Evolutionary conservation across 768 basidiomycete species (phyloP), one percentile per base, ranked within the genome.

Genomic region (Lactifluus subvellereus): DNA sequence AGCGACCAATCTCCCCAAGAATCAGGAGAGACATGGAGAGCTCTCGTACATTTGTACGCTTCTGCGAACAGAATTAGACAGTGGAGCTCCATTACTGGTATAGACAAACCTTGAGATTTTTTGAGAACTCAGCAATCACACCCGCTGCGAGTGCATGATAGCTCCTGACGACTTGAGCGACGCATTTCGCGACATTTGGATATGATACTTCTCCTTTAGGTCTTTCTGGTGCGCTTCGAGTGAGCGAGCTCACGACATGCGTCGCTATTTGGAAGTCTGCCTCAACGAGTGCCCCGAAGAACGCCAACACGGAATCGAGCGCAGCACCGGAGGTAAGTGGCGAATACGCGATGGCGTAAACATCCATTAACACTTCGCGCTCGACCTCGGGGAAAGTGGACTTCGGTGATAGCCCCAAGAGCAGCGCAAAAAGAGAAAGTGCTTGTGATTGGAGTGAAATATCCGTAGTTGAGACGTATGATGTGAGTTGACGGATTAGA

Each of bases 1-100:
- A 87, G 38, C 95, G 87, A 37, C 96, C 97, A 45, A 98, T 81
- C 73, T 98, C 97, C 52, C 97, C 97, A 54, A 98, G 79, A 45
- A 93, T 88, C 14, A 97, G 78, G 59, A 98, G 78, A 67, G 92
- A 90, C 27, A 99, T 81, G 37, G 93, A 86, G 7, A 92, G 80
- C 45, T 86, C 78, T 1, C 84, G 79, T 18, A 88, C 74, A 66
- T 84, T 84, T 7, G 53, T 37, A 22, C 58, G 63, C 27, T 64
- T 64, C 63, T 64, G 11, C 9, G 27, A 45, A 63, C 33, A n/a
- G 56, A 27, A 40, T 14, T 5, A 42, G 32, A 61, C 33, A 37
- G 3, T 52, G 61, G 9, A 18, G 11, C 20, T 5, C 35, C 38
- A 18, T 27, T 18, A 45, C 33, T 50, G 5, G 42, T 5, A 68